These are phyloP conservation scores for Basipetospora chlamydospora DNA, from an alignment of 2,329 filamentous ascomycete species.

Conservation along the genomic window DNA sequence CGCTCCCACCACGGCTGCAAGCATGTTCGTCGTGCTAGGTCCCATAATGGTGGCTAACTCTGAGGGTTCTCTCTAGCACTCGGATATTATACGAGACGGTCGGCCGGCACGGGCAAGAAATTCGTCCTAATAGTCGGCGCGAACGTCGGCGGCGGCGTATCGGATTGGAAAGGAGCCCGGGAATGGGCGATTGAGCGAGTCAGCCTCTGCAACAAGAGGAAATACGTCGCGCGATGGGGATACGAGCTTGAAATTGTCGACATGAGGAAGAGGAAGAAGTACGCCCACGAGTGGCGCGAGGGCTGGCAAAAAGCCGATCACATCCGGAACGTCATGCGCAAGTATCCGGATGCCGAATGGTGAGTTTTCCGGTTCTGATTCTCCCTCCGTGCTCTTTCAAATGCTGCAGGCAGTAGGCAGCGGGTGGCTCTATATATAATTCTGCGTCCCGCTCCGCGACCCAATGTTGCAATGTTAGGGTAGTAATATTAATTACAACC, in stretches of 20 bases:
- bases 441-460: too few relatives aligned
- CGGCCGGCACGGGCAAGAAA: constrained; percentile 71
- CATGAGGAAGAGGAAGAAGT: constrained; percentile 97
- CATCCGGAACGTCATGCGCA: constrained; percentile 72
- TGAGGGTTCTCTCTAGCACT: constrained; percentile 24
- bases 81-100: constrained; percentile 53
- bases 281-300: constrained; percentile 97
- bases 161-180: constrained; percentile 95
- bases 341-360: constrained; percentile 95
- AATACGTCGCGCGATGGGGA: constrained; percentile 76
- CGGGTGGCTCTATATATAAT: too few relatives aligned
- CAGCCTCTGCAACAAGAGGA: constrained; percentile 87
- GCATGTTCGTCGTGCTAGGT: too few relatives aligned
- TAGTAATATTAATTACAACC: not conserved
- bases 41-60: too few relatives aligned
- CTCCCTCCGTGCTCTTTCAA: too few relatives aligned
- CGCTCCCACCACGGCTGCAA: not conserved
- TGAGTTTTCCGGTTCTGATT: too few relatives aligned
- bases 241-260: constrained; percentile 95
- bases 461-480: too few relatives aligned
- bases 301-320: constrained; percentile 99
- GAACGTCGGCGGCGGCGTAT: constrained; percentile 90
- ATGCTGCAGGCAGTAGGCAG: too few relatives aligned
- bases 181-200: constrained; percentile 98
- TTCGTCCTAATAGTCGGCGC: constrained; percentile 87